These are phyloP conservation scores for Monotropa hypopitys DNA, from an alignment of 179 eudicot genomes.

Conservation along the genomic window DNA sequence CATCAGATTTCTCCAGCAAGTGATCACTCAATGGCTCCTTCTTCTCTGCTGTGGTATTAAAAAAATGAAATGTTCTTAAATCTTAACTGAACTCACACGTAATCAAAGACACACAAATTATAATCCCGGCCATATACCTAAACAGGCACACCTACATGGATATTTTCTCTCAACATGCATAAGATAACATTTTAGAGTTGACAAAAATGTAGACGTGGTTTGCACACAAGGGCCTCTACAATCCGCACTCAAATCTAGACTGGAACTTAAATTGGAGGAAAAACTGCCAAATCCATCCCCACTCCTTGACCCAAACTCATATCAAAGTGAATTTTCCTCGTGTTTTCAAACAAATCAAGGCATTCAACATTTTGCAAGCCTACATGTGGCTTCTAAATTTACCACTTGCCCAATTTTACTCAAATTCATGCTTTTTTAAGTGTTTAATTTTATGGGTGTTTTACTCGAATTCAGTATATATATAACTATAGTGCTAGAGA, in stretches of 20 bases:
- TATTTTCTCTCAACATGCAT: background rate
- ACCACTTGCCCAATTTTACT: background rate
- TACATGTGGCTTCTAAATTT: no score
- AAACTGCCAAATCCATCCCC: background rate
- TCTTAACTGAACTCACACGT: background rate
- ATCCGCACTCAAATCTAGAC: background rate
- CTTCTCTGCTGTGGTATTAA: slow-evolving; percentile 23
- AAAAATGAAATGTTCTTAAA: slow-evolving; percentile 8
- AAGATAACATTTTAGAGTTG: background rate
- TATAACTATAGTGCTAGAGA: background rate
- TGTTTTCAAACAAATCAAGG: background rate
- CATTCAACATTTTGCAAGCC: background rate
- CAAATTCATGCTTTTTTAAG: background rate
- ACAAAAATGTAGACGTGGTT: background rate
- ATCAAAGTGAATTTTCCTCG: background rate
- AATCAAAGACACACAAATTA: background rate
- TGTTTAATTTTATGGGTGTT: background rate
- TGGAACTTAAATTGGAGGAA: background rate
- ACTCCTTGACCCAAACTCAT: background rate
- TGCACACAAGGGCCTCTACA: background rate
- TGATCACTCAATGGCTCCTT: slow-evolving; percentile 15
- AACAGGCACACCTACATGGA: background rate
- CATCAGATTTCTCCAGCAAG: slow-evolving; percentile 16
- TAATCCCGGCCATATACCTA: background rate
- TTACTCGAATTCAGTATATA: background rate